Evolutionary conservation across 2,329 filamentous ascomycete genomes (phyloP), one percentile per base, ranked within the genome.

Genomic region (Colletotrichum sp.): DNA sequence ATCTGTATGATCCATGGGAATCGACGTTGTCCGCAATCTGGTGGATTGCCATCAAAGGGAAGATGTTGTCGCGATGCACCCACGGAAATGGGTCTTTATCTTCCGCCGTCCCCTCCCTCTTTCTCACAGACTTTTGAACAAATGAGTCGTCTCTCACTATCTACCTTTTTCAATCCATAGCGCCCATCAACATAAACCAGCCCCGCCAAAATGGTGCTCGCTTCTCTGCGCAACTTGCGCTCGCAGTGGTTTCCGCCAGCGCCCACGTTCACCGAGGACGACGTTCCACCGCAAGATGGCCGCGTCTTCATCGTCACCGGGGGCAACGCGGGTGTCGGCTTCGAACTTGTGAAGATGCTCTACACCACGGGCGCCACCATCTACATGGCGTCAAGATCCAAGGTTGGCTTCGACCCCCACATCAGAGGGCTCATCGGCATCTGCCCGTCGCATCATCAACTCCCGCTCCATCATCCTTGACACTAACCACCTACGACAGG

Each of bases 391-490:
- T 49, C 44, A 21, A 49, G 18, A 49, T 49, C 44, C 44, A 49
- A 49, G 44, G 18, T 44, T 44, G 16, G 16, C 3, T 10, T 44
- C 8, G 36, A 8, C 39, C n/a, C 16, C 36, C 39, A 44, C 2
- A n/a, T 3, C 3, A 44, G 16, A 6, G 39, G 39, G 5, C 1
- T 5, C 2, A 10, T n/a, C 18, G 16, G 5, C 16, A 44, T 44
- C 39, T 44, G 3, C 39, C 0, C 16, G 5, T 44, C 16, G 6
- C 39, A 4, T 21, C 0, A 6, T n/a, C 0, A 49, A 21, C 39
- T 21, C 18, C 39, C 18, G 6, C 9, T 21, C 9, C 18, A n/a
- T 12, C 6, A 3, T 13, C 12, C 39, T n/a, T 49, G 39, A n/a
- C 18, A 49, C 18, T 49, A 18, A 49, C 18, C 18, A 0, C 39